Base-by-base conservation (phyloP, 75 land plant species). In the Sequoia sempervirens region DNA sequence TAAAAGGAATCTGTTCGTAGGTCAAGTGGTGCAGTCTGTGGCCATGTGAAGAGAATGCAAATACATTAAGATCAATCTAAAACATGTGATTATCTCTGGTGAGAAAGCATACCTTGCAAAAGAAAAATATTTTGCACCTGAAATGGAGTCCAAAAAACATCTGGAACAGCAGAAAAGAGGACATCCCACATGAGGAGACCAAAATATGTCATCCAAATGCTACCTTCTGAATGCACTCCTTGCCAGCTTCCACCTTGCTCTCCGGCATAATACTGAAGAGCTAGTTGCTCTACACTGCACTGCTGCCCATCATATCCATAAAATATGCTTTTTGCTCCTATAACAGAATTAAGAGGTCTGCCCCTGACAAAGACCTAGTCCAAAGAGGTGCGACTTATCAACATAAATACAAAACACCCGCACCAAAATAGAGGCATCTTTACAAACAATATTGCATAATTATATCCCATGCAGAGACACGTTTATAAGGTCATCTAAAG, bases 151-250 rank as follows among this genome's bases (percentile, higher is more conserved):
- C 87, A 89, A 75, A 97, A 97, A 70, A 97, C 98, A 92, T 97
- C 89, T 66, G 98, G 94, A 20, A 97, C 89, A 82, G 94, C 93
- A 80, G 94, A 82, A 85, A 97, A 97, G 7, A 97, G 86, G 81
- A 92, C 83, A 86, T 94, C 98, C 99, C 99, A 97, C 98, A 97
- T 94, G 23, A 97, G 92, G 79, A 97, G 94, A 17, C 93, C 94
- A 86, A 97, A 97, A 12, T 94, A 86, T 32, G 98, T 95, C 89
- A 91, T 86, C 99, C 99, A 97, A 79, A 97, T 90, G 47, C 96
- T 96, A 80, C 94, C 93, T 83, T 97, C 99, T 56, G 96, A 90
- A 87, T 97, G 99, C 79, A 94, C 87, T 80, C 99, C 99, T 56
- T 94, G 87, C 99, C 99, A 97, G 17, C 93, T 89, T 53, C 98